Conservation (phyloP, 2,329 filamentous ascomycete genomes). For the Tolypocladium guangdongense region DNA sequence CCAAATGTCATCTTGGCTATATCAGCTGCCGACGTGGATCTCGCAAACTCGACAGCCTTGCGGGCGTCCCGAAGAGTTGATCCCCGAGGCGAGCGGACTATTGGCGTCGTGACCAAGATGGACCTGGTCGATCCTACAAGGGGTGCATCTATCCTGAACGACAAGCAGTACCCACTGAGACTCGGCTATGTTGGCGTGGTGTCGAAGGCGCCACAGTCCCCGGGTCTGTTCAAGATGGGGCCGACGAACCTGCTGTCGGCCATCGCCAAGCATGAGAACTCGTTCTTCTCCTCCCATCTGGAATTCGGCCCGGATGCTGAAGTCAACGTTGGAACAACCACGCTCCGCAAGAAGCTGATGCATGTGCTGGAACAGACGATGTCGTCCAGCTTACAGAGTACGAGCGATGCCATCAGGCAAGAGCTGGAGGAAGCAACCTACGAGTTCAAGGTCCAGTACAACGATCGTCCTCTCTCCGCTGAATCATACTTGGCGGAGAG, state of each 20-base stretch:
- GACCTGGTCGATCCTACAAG: slow-evolving; percentile 81
- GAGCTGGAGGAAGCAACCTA: slow-evolving; percentile 96
- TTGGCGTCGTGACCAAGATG: slow-evolving; percentile 99
- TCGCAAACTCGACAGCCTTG: slow-evolving; percentile 90
- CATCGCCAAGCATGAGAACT: slow-evolving; percentile 79
- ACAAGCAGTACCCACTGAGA: slow-evolving; percentile 89
- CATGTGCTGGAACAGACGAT: slow-evolving; percentile 93
- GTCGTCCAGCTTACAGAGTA: slow-evolving; percentile 82
- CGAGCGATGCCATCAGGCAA: slow-evolving; percentile 83
- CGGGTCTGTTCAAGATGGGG: slow-evolving; percentile 73
- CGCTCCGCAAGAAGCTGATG: slow-evolving; percentile 91
- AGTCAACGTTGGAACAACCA: slow-evolving; percentile 72
- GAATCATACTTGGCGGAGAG: slow-evolving; percentile 96
- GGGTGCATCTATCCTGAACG: slow-evolving; percentile 67
- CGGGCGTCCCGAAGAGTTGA: slow-evolving; percentile 86
- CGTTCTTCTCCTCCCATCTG: slow-evolving; percentile 73
- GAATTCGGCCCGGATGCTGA: slow-evolving; percentile 68
- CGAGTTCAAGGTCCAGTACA: slow-evolving; percentile 99
- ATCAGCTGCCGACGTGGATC: slow-evolving; percentile 91
- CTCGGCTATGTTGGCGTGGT: slow-evolving; percentile 95
- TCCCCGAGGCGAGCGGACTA: slow-evolving; percentile 87
- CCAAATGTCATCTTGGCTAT: slow-evolving; percentile 97
- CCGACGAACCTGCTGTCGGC: slow-evolving; percentile 67
- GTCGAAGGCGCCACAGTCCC: slow-evolving; percentile 60
- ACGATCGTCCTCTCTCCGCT: slow-evolving; percentile 85